Base-by-base conservation (phyloP, 2,329 filamentous ascomycete species). In the Penicillium verrucosum region DNA sequence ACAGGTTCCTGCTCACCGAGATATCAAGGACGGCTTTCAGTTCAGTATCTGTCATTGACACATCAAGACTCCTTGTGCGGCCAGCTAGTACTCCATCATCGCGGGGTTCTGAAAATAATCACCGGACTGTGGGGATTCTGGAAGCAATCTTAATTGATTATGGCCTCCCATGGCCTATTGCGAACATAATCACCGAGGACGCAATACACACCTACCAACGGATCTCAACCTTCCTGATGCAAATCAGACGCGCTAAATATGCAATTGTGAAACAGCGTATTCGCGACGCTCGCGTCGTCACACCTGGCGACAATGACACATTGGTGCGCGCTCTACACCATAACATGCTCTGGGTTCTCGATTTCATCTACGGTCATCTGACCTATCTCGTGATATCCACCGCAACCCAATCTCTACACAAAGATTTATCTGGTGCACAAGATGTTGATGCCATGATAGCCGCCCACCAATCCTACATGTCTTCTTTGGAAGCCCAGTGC, bases 361-460 rank as follows among this genome's bases (percentile, higher is more conserved):
- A 87, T 60, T 85, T 82, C 0, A 67, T 96, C 1, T 87, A 90
- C 65, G 86, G 86, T 9, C 94, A 96, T 68, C 76, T 96, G 5
- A 87, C 86, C 4, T 87, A 85, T 16, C 81, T 91, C 2, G 89
- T 92, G 1, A 79, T 96, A 0, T 82, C 81, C 0, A 83, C 85
- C 0, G 80, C 85, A 23, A 83, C 81, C 2, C 67, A 73, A 2
- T 77, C 79, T 30, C 82, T 97, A 77, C 76, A 77, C 6, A 70
- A 73, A 2, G 77, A 81, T 0, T 80, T 97, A 50, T 73, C 75
- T 14, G 75, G 77, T 6, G 85, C 90, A 0, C 79, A 82, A 27
- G 90, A 93, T 63, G 85, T 97, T 10, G 91, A 97, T 68, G 82
- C 82, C 27, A 95, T 97, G 89, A 86, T 92, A 27, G 74, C 75